phyloP scores from a whole-genome alignment of 164 flowering plant species.

The Magnolia changhungtana region DNA sequence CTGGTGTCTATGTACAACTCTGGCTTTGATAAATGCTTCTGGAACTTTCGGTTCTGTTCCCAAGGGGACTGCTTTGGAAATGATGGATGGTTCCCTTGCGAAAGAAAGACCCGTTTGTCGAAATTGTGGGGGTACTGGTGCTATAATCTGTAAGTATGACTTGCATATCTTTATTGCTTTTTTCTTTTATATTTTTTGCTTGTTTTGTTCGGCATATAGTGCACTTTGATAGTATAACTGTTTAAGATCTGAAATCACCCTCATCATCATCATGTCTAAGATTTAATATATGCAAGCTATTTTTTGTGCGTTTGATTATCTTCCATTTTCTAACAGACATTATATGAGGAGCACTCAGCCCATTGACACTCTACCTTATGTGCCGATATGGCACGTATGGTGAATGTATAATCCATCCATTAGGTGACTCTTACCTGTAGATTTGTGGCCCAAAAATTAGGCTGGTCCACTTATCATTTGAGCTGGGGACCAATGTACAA shows the following conservation, averaged over 20 bases:
- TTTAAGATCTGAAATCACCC: background rate
- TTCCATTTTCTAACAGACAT: no score
- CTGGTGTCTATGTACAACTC: slow-evolving; percentile 53
- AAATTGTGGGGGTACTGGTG: slow-evolving; percentile 90
- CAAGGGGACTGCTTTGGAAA: slow-evolving; percentile 44
- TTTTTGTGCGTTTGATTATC: no score
- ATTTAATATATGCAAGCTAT: no score
- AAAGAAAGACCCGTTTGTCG: slow-evolving; percentile 67
- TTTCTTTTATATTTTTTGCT: background rate
- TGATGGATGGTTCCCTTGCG: slow-evolving; percentile 16
- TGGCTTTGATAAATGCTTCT: slow-evolving; percentile 41
- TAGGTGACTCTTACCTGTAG: background rate
- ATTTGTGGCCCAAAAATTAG: background rate
- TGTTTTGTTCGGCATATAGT: background rate
- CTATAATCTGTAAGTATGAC: slow-evolving; percentile 71
- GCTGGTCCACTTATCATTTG: background rate
- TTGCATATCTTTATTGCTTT: background rate
- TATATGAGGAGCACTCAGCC: no score
- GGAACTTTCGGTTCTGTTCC: slow-evolving; percentile 25
- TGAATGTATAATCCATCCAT: no score
- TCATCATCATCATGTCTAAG: no score
- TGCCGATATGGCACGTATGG: no score
- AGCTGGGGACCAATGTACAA: background rate
- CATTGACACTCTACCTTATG: no score
- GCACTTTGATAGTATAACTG: background rate